Evolutionary conservation across 2,329 filamentous ascomycete species (phyloP).

Genomic region (Daldinia sp.): DNA sequence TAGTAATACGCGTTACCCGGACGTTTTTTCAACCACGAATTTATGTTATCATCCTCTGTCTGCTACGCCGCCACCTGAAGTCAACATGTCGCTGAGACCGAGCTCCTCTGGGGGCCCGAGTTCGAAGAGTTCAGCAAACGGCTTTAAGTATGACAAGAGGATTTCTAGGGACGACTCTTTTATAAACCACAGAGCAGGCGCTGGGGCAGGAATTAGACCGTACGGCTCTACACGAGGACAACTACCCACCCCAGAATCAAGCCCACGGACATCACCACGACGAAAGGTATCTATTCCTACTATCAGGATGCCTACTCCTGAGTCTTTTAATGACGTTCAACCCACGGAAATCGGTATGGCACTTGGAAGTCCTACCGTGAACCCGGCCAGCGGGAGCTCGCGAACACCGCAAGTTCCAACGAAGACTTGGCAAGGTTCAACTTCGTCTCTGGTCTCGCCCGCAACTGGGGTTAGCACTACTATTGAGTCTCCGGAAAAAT

Average conservation of each 20-base stretch:
- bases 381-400: slow-evolving; percentile 49
- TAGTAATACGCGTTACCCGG: slow-evolving; percentile 39
- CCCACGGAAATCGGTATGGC: slow-evolving; percentile 75
- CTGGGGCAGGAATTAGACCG: slow-evolving; percentile 53
- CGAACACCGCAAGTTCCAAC: slow-evolving; percentile 38
- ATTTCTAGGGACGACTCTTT: slow-evolving; percentile 61
- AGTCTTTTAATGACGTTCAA: slow-evolving; percentile 58
- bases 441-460: slow-evolving; percentile 39
- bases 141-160: slow-evolving; percentile 56
- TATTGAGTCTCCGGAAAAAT: slow-evolving; percentile 42
- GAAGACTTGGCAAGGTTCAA: slow-evolving; percentile 33
- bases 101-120: slow-evolving; percentile 57
- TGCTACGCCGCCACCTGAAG: slow-evolving; percentile 41
- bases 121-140: slow-evolving; percentile 47
- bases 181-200: slow-evolving; percentile 50
- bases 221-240: slow-evolving; percentile 58
- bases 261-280: slow-evolving; percentile 52
- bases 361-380: slow-evolving; percentile 74
- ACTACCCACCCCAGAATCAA: slow-evolving; percentile 59
- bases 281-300: slow-evolving; percentile 50
- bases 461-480: slow-evolving; percentile 42
- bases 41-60: slow-evolving; percentile 47
- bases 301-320: slow-evolving; percentile 58
- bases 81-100: slow-evolving; percentile 55
- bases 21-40: slow-evolving; percentile 39